Conservation (phyloP, 306 rosid genomes). For the Citrullus mucosospermus region DNA sequence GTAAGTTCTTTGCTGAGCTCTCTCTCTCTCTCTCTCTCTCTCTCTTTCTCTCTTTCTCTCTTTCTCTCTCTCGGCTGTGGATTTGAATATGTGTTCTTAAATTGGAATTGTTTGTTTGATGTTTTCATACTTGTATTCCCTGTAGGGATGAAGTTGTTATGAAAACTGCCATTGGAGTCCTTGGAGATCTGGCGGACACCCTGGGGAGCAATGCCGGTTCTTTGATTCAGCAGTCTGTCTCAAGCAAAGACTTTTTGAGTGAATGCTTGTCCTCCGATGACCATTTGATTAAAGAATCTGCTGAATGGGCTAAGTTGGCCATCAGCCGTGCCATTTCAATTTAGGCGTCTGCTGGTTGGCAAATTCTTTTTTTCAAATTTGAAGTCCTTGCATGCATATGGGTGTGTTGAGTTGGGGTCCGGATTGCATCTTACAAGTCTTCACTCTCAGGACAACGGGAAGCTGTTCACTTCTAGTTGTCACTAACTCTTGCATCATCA, state of each 20-base stretch:
- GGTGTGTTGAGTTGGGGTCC: conserved; percentile 42
- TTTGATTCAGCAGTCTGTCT: conserved; percentile 77
- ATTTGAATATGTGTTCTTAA: neutral
- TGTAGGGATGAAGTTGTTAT: conserved; percentile 83
- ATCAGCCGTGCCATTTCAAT: conserved; percentile 79
- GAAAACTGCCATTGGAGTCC: conserved; percentile 93
- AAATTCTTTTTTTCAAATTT: conserved; percentile 27
- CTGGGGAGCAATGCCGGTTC: conserved; percentile 85
- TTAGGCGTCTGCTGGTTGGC: conserved; percentile 30
- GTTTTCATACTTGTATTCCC: neutral
- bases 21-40: neutral
- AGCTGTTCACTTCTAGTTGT: conserved; percentile 56
- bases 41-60: neutral
- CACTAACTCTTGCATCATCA: conserved; percentile 86
- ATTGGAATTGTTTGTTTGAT: conserved; percentile 6
- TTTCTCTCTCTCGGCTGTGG: neutral
- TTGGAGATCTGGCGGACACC: conserved; percentile 92
- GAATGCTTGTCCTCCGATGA: conserved; percentile 90
- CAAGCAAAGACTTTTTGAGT: conserved; percentile 72
- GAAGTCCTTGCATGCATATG: conserved; percentile 76
- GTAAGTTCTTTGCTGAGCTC: conserved; percentile 27
- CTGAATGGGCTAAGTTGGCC: conserved; percentile 95
- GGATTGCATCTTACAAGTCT: conserved; percentile 59
- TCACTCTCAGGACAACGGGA: conserved; percentile 52
- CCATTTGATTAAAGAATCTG: conserved; percentile 74